Evolutionary conservation across 2,329 filamentous ascomycete genomes (phyloP), one percentile per base, ranked within the genome.

Genomic region (Alternaria brassicae): DNA sequence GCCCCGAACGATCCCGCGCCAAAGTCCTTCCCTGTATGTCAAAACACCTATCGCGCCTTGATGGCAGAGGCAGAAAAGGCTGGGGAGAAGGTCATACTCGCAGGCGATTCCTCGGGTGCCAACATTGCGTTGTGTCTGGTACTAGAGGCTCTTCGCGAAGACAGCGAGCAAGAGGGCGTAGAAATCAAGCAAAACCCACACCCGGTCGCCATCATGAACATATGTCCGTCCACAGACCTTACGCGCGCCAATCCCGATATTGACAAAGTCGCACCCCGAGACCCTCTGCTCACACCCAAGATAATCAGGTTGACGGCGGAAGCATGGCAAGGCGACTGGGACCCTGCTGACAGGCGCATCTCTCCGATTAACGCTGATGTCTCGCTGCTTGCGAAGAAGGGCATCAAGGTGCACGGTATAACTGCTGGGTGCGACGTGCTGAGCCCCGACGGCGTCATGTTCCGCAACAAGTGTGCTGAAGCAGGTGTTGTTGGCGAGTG

Each of bases 91-190:
- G 76, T 86, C 0, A 78, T 83, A 1, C 75, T 87, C 1, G 81
- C 80, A 0, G 86, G 86, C 1, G 86, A 88, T 54, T 85, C 83
- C 0, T 82, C 84, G 0, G 85, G 86, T 0, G 85, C 81, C 0
- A 88, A 87, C 58, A 76, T 87, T 4, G 78, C 81, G 0, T 72
- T 86, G 0, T 71, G 71, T 0, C 71, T 84, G 36, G 68, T 77
- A 0, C 58, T 83, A 17, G 73, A 77, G 39, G 76, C 78, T 4
- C 61, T 83, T 21, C 54, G 65, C 9, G 72, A 80, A 41, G 74
- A 75, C 32, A 58, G 53, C 3, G 66, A 64, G 15, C 48, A 53
- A 6, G 25, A 44, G 27, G 56, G 45, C 6, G 6, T 52, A 12
- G 61, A 61, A 12, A 40, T 45, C 6, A 56, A 60, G 45, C 32